Conservation (phyloP, 129 eudicot genomes). For the Sambucus nigra region DNA sequence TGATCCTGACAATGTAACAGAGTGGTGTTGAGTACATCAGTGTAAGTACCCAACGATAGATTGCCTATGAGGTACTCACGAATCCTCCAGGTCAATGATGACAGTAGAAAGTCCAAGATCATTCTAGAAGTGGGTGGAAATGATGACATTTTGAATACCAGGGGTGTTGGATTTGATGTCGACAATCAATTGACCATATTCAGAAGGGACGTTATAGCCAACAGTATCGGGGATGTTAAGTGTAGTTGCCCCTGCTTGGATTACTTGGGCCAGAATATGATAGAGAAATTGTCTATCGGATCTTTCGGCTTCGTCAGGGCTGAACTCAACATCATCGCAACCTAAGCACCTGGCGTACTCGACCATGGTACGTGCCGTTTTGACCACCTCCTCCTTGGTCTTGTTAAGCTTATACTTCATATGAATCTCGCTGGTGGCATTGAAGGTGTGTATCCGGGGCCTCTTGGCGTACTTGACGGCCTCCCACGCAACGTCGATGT, state of each 20-base stretch:
- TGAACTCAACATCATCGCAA: constrained; percentile 63
- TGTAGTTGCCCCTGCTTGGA: constrained; percentile 88
- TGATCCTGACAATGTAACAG: too few relatives aligned
- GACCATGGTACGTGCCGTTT: constrained; percentile 76
- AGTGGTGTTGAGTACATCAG: too few relatives aligned
- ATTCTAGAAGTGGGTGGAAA: constrained; percentile 87
- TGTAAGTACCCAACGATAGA: too few relatives aligned
- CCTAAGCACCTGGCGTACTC: constrained; percentile 68
- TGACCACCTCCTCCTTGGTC: constrained; percentile 58
- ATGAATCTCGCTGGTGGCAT: constrained; percentile 90
- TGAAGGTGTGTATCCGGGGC: constrained; percentile 78
- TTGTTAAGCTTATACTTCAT: constrained; percentile 75
- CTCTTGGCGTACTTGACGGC: constrained; percentile 67
- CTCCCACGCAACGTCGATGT: constrained; percentile 76
- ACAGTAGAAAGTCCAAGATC: constrained; percentile 97
- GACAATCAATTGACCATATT: constrained; percentile 80
- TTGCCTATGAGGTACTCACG: too few relatives aligned
- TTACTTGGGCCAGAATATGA: constrained; percentile 68
- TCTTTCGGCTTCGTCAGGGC: constrained; percentile 95
- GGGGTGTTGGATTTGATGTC: constrained; percentile 81
- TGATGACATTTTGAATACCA: constrained; percentile 81
- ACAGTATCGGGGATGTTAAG: constrained; percentile 87
- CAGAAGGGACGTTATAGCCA: constrained; percentile 60
- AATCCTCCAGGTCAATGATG: too few relatives aligned
- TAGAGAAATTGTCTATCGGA: constrained; percentile 81